Conservation (phyloP, 176 grass and related monocot species). For the Thinopyrum elongatum region DNA sequence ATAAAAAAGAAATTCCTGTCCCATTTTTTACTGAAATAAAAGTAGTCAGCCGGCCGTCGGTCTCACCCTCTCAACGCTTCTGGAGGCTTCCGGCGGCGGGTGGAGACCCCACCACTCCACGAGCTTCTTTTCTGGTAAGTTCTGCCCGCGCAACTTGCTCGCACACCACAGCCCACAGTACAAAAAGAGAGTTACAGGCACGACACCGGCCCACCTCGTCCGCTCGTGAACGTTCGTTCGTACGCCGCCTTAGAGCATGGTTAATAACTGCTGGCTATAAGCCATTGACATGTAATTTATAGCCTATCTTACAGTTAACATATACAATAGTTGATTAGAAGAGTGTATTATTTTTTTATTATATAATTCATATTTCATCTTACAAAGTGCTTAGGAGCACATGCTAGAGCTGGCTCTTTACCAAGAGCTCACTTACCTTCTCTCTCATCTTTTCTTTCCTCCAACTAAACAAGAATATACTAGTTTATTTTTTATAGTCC, state of each 20-base stretch:
- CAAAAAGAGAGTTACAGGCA: neutral
- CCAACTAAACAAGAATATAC: too few species aligned
- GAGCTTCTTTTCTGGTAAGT: neutral
- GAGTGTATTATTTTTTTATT: too few species aligned
- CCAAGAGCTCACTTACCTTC: too few species aligned
- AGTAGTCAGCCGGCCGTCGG: neutral
- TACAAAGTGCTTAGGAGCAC: too few species aligned
- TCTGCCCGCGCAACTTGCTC: neutral
- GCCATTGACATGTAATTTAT: too few species aligned
- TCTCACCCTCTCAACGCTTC: slow-evolving; percentile 13
- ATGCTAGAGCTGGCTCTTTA: too few species aligned
- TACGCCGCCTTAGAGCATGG: neutral
- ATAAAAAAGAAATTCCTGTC: neutral
- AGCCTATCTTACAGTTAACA: too few species aligned
- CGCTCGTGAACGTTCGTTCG: neutral
- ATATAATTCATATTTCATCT: too few species aligned
- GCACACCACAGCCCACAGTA: neutral
- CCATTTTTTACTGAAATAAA: neutral
- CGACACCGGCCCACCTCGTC: neutral
- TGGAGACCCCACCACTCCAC: neutral
- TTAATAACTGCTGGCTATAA: too few species aligned
- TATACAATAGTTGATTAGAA: too few species aligned
- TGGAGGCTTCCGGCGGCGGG: slow-evolving; percentile 24
- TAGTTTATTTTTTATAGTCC: too few species aligned
- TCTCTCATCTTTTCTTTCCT: too few species aligned